phyloP scores from a whole-genome alignment of 768 basidiomycete genomes.

The Tricholoma saponaceum region DNA sequence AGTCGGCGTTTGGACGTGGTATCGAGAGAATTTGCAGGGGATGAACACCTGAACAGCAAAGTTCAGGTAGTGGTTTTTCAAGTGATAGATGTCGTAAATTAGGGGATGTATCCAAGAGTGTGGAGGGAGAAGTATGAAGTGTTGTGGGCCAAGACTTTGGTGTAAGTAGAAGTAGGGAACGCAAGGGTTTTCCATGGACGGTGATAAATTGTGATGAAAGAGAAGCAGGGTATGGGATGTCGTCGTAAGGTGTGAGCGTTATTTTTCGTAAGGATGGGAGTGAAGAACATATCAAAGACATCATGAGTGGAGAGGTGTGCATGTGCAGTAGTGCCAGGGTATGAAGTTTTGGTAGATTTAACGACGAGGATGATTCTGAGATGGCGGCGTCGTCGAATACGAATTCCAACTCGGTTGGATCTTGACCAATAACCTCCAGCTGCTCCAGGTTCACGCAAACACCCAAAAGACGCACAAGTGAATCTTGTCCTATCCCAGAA shows the following conservation, averaged over 20 bases:
- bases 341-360: constrained; percentile 55
- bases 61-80: constrained; percentile 60
- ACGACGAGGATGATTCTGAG: constrained; percentile 34
- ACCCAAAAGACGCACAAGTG: constrained; percentile 54
- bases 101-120: constrained; percentile 46
- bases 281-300: constrained; percentile 50
- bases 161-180: constrained; percentile 62
- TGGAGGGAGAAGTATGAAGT: constrained; percentile 49
- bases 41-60: constrained; percentile 31
- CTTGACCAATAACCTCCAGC: constrained; percentile 59
- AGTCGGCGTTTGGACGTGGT: constrained; percentile 63
- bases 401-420: constrained; percentile 45
- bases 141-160: constrained; percentile 67
- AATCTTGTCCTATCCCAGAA: constrained; percentile 41
- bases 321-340: constrained; percentile 62
- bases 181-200: constrained; percentile 52
- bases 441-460: constrained; percentile 55
- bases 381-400: constrained; percentile 18
- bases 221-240: constrained; percentile 55
- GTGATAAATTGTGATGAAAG: constrained; percentile 56
- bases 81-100: constrained; percentile 66
- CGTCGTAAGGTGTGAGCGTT: constrained; percentile 71
- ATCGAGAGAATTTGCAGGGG: constrained; percentile 66
- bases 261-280: constrained; percentile 64
- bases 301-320: constrained; percentile 60